Evolutionary conservation across 139 green algal species (phyloP), one percentile per base, ranked within the genome.

Genomic region (Edaphochlamys debaryana): DNA sequence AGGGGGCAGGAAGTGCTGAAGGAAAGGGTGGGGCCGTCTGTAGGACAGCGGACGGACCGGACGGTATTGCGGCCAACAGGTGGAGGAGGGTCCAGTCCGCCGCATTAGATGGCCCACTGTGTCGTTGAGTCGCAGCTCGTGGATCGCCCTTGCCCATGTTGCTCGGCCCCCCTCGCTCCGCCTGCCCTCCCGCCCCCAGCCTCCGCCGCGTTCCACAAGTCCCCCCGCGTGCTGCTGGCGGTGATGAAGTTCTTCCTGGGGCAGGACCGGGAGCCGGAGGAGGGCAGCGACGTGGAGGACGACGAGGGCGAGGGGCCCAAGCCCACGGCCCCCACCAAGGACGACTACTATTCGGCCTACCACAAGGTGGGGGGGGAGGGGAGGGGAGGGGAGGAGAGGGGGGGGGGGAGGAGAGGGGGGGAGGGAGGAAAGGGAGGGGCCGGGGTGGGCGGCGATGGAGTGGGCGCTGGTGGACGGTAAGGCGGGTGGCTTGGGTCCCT

Each of bases 191-290:
- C 32, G 29, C 20, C 9, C 77, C 62, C 85, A 95, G 93, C 93
- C 19, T 89, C 74, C 56, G 95, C 95, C 54, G 85, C 86, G 13
- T 85, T 91, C 62, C 95, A 99, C 93, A 89, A 90, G 70, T 93
- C 79, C 42, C 86, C 80, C 27, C 85, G 89, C 34, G 89, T 99
- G 22, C 93, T 97, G 91, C 87, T 98, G 73, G 96, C 95, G 8
- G 94, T 95, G 0, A 89, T 99, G 50, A 98, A 99, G 90, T 99
- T 99, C 88, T 99, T 99, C 87, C 85, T 99, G 83, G 97, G 97
- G 88, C 74, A 82, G 76, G 76, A 82, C 76, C 56, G 58, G 11
- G 82, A 87, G 8, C 37, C 2, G 5, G 87, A 82, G 22, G 88
- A 85, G 74, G 88, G 89, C 30, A 69, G 77, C 1, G 85, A 79